These are phyloP conservation scores for Colletotrichum destructivum DNA, from an alignment of 2,329 filamentous ascomycete genomes.

Conservation along the genomic window DNA sequence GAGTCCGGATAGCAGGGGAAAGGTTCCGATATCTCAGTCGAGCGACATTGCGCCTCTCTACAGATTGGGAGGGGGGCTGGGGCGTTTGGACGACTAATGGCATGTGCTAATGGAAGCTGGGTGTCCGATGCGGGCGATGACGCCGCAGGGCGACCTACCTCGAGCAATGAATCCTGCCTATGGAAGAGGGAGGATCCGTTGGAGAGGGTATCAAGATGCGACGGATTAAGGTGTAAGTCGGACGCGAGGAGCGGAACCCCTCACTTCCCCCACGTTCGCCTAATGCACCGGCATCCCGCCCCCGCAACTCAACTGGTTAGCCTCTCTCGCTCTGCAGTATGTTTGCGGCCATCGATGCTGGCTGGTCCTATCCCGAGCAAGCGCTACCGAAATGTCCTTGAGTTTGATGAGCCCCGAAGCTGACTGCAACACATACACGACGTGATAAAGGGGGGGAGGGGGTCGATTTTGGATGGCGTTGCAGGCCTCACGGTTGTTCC, in stretches of 20 bases:
- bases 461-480: background rate
- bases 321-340: constrained; percentile 8
- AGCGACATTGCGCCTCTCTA: constrained; percentile 14
- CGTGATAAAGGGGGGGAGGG: background rate
- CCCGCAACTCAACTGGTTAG: constrained; percentile 28
- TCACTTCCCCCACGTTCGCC: constrained; percentile 52
- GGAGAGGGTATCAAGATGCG: constrained; percentile 33
- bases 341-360: constrained; percentile 27
- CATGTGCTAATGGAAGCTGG: constrained; percentile 31
- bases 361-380: constrained; percentile 12
- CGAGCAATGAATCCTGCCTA: constrained; percentile 21
- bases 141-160: constrained; percentile 13
- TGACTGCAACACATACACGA: constrained; percentile 8
- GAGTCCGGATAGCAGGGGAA: constrained; percentile 4
- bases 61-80: background rate
- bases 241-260: constrained; percentile 41
- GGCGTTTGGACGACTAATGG: constrained; percentile 19
- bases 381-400: constrained; percentile 15
- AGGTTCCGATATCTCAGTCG: constrained; percentile 4
- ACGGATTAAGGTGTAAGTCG: constrained; percentile 35
- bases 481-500: background rate
- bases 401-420: constrained; percentile 14
- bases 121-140: constrained; percentile 13
- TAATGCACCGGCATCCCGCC: constrained; percentile 46
- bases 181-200: constrained; percentile 10